Base-by-base conservation (phyloP, 2,329 filamentous ascomycete genomes). In the Claviceps paspali region DNA sequence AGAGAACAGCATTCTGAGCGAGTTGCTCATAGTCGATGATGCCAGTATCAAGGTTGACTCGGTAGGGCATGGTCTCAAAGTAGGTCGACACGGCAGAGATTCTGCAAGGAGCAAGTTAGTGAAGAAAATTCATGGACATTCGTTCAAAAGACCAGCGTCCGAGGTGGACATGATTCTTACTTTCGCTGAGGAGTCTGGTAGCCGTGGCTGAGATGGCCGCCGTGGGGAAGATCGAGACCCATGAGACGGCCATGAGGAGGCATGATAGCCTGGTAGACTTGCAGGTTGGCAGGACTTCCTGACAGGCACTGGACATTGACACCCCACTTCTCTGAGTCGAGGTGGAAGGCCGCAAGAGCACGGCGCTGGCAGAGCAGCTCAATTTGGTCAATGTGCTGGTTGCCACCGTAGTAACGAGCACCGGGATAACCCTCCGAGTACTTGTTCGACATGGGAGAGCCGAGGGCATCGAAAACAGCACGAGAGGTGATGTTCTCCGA, bases 391-490 rank as follows among this genome's bases (percentile, higher is more conserved):
- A 96, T 96, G 60, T 87, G 86, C 61, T 95, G 82, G 59, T 96
- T 96, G 46, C 88, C 88, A 37, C 88, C 88, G 55, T 96, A 96
- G 65, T 96, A 96, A 55, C 88, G 73, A 43, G 88, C 88, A 39
- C 91, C 91, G 24, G 88, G 91, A 52, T 98, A 98, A 36, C 91
- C 91, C 61, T 98, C 91, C 0, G 91, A 96, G 65, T 98, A 98
- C 61, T 98, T 96, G 64, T 96, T 94, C 60, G 93, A 86, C 86
- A 94, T 94, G 38, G 87, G 81, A 67, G 85, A 93, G 47, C 86
- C 86, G 42, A 94, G 68, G 24, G 86, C 84, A 68, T 94, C 86
- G 39, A 94, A 73, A 15, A 94, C 86, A 22, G 86, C 84, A 59
- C 92, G 83, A 6, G 86, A 93, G 21, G 86, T 94, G 54, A 94